Base-by-base conservation (phyloP, 306 rosid genomes). In the Herpetospermum pedunculosum region DNA sequence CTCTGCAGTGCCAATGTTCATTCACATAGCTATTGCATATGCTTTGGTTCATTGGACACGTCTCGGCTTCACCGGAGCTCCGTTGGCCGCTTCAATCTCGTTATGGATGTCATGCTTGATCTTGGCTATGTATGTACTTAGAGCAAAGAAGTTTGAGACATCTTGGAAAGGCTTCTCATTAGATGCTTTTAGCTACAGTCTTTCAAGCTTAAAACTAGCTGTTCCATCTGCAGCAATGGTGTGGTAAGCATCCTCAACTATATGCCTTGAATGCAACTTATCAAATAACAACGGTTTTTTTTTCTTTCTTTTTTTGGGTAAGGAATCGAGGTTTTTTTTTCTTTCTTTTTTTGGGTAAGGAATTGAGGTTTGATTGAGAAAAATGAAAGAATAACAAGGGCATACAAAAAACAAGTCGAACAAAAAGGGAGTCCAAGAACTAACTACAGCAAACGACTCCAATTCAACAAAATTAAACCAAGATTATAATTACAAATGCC, bases 81-180 rank as follows among this genome's bases (percentile, higher is more conserved):
- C 96, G 5, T 26, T 88, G 76, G 84, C 96, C 18, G 64, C 84
- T 73, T 85, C 89, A 19, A 62, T 88, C 76, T 79, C 98, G 4
- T 75, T 83, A 0, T 92, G 96, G 91, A 72, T 90, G 23, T 67
- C 98, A n/a, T 8, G 79, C 69, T 12, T 90, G 6, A 48, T 82
- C 57, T 49, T 87, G 64, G 81, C 72, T 6, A 9, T 44, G 12
- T 85, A 81, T 85, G 84, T 88, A 46, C 34, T 78, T 53, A 76
- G 34, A 76, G 75, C 85, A 29, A 78, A 77, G 73, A 84, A 76
- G 70, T 82, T 90, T 72, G 67, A 84, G 79, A 70, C 52, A 15
- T 90, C 98, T 23, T 90, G 90, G 96, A 64, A 49, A 32, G 98
- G 96, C 30, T 84, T 92, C 84, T 90, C 98, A 16, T 23, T 37